Evolutionary conservation across 2,329 filamentous ascomycete genomes (phyloP).

Genomic region (Coleophoma eucalyptorum): DNA sequence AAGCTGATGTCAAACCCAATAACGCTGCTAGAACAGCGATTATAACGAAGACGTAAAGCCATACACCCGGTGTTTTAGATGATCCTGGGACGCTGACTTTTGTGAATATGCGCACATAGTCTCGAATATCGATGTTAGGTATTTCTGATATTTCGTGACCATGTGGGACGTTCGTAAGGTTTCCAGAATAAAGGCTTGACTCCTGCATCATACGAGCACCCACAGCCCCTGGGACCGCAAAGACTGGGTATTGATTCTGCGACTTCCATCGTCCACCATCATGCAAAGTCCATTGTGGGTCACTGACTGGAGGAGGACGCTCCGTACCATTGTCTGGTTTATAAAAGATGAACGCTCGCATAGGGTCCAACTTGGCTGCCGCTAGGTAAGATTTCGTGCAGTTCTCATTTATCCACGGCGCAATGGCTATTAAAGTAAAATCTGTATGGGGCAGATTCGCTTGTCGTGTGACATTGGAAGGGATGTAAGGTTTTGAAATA

Average conservation of each 20-base stretch:
- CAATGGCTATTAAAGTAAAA: conserved; percentile 75
- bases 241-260: conserved; percentile 73
- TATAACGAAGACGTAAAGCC: conserved; percentile 74
- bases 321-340: conserved; percentile 49
- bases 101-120: conserved; percentile 59
- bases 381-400: conserved; percentile 74
- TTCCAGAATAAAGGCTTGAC: conserved; percentile 74
- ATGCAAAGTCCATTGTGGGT: conserved; percentile 65
- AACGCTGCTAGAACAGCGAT: conserved; percentile 67
- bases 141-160: conserved; percentile 50
- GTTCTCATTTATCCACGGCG: conserved; percentile 74
- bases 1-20: conserved; percentile 61
- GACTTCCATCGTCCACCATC: conserved; percentile 70
- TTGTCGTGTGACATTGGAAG: conserved; percentile 69
- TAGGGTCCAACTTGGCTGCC: conserved; percentile 51
- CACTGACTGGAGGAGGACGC: conserved; percentile 62
- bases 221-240: conserved; percentile 67
- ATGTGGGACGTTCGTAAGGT: conserved; percentile 58
- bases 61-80: conserved; percentile 63
- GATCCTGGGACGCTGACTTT: conserved; percentile 44
- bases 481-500: conserved; percentile 62
- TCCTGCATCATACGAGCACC: conserved; percentile 68
- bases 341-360: conserved; percentile 63
- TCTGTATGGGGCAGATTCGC: conserved; percentile 64
- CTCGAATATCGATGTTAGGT: conserved; percentile 50